These are phyloP conservation scores for Albizia julibrissin DNA, from an alignment of 306 rosid genomes.

Conservation along the genomic window DNA sequence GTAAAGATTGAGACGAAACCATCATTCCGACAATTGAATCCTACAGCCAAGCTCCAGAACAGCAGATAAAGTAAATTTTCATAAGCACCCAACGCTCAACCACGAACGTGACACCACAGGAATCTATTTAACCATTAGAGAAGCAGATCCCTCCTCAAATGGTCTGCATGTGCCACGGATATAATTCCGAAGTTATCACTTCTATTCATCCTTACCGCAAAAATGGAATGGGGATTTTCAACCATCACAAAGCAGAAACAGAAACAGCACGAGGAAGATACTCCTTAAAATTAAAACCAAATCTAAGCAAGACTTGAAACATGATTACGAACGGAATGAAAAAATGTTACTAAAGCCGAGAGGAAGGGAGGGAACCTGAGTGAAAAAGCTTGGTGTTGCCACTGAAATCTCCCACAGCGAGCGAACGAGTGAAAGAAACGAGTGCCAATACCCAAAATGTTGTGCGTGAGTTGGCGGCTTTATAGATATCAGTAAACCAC, in stretches of 20 bases:
- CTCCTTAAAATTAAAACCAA: neutral
- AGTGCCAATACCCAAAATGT: neutral
- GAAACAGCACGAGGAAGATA: slow-evolving; percentile 18
- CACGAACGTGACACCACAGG: neutral
- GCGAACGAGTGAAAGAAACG: neutral
- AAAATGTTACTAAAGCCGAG: neutral
- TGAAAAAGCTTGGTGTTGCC: slow-evolving; percentile 11
- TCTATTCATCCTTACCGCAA: neutral
- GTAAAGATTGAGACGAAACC: neutral
- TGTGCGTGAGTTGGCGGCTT: neutral
- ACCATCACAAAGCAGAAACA: slow-evolving; percentile 16
- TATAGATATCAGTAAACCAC: neutral
- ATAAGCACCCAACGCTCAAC: neutral
- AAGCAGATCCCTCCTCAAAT: neutral
- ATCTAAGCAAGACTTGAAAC: neutral
- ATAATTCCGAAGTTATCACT: neutral
- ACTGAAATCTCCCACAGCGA: slow-evolving; percentile 3
- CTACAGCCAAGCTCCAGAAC: neutral
- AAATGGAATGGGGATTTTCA: neutral
- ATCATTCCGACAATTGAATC: neutral
- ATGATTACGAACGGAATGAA: neutral
- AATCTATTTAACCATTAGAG: neutral
- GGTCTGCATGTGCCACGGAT: neutral
- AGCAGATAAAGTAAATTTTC: neutral
- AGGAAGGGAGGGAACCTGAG: slow-evolving; percentile 31